Percentiles rank a stretch among this genome's conserved stretches.
Conservation (phyloP, 2,329 filamentous ascomycete species). For the Knufia petricola region DNA sequence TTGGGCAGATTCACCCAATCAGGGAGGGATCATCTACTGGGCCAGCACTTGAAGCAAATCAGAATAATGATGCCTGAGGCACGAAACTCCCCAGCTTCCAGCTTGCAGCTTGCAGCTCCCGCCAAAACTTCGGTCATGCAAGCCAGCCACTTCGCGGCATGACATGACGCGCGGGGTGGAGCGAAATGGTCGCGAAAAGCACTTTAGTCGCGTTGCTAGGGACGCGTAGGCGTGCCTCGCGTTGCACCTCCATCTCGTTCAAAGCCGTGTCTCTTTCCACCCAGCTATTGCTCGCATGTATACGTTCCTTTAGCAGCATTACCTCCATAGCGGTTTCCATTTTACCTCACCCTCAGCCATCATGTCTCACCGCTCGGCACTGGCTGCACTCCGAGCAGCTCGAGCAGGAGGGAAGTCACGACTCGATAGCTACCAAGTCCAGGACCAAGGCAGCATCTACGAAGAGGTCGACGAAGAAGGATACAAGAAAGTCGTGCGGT, state of each 20-base stretch:
- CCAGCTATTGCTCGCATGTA: not conserved
- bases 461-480: slow-evolving; percentile 94
- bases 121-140: too few species aligned
- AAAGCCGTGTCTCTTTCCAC: not conserved
- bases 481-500: slow-evolving; percentile 91
- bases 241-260: not conserved
- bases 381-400: slow-evolving; percentile 72
- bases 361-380: slow-evolving; percentile 22
- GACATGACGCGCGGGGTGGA: not conserved
- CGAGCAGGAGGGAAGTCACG: slow-evolving; percentile 85
- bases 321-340: not conserved
- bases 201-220: not conserved
- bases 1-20: too few species aligned
- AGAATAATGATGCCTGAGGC: too few species aligned
- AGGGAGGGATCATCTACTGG: too few species aligned
- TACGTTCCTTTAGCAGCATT: not conserved
- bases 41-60: too few species aligned
- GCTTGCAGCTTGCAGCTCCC: too few species aligned
- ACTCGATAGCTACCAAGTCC: slow-evolving; percentile 75
- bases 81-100: too few species aligned
- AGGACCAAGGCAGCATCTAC: slow-evolving; percentile 76
- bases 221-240: not conserved
- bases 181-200: not conserved
- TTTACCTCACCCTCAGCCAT: not conserved
- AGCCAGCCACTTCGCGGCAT: not conserved